Percentiles rank a stretch among this genome's conserved stretches.
Evolutionary conservation across 208 protist species (phyloP).

Genomic region (Crithidia mellificae): DNA sequence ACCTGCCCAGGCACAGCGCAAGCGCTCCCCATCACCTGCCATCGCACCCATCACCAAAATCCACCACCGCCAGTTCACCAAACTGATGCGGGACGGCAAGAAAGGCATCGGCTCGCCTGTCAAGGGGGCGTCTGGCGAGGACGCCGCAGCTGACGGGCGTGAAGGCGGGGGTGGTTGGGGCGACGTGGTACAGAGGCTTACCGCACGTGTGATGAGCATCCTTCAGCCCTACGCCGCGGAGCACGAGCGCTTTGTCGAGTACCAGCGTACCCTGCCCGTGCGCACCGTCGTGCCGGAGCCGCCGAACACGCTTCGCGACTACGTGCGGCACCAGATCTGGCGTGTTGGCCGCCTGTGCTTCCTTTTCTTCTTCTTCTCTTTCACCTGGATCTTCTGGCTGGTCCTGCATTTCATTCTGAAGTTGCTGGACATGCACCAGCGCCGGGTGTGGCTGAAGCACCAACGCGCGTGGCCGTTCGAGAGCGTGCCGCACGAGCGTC

Average conservation of each 20-base stretch:
- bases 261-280: conserved; percentile 56
- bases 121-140: too few species aligned
- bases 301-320: conserved; percentile 54
- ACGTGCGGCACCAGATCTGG: conserved; percentile 31
- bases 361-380: conserved; percentile 39
- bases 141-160: too few species aligned
- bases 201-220: conserved; percentile 5
- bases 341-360: conserved; percentile 7
- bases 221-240: conserved; percentile 28
- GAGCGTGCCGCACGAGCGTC: conserved; percentile 65
- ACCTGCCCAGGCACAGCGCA: not conserved
- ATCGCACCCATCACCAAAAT: not conserved
- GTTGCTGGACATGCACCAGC: conserved; percentile 53
- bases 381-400: conserved; percentile 45
- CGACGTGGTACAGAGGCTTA: not conserved
- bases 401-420: conserved; percentile 53
- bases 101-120: not conserved
- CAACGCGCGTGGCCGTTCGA: conserved; percentile 48
- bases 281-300: conserved; percentile 68
- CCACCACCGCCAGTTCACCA: not conserved
- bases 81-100: conserved; percentile 7
- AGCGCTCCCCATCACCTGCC: not conserved
- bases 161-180: not conserved
- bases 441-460: conserved; percentile 39
- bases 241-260: conserved; percentile 42